Evolutionary conservation across 164 flowering plant genomes (phyloP).

Genomic region (Vitis cinerea): DNA sequence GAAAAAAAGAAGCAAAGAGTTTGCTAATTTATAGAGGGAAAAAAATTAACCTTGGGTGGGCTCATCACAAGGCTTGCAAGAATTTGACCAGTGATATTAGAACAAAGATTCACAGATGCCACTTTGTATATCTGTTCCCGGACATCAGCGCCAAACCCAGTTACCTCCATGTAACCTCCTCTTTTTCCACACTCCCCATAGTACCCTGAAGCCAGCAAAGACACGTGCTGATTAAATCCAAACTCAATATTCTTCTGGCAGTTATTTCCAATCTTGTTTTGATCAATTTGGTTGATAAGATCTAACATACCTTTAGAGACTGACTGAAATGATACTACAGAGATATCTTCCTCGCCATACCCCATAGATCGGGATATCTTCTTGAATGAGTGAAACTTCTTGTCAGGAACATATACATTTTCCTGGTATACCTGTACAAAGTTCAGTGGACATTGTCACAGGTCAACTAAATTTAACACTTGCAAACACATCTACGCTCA

Average conservation of each 20-base stretch:
- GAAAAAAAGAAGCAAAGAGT: background rate
- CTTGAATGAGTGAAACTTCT: slow-evolving; percentile 91
- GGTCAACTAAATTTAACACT: no score
- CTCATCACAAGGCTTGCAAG: slow-evolving; percentile 97
- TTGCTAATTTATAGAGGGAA: background rate
- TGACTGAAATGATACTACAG: slow-evolving; percentile 90
- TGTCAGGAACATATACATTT: slow-evolving; percentile 87
- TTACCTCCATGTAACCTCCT: slow-evolving; percentile 99
- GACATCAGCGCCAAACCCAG: slow-evolving; percentile 77
- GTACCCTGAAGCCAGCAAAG: slow-evolving; percentile 54
- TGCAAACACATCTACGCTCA: no score
- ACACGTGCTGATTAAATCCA: background rate
- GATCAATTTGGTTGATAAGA: background rate
- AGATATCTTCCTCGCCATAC: slow-evolving; percentile 76
- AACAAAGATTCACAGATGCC: slow-evolving; percentile 94
- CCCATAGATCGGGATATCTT: slow-evolving; percentile 92
- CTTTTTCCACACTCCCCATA: slow-evolving; percentile 98
- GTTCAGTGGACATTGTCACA: background rate
- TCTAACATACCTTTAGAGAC: slow-evolving; percentile 81
- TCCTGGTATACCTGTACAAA: slow-evolving; percentile 88
- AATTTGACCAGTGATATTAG: slow-evolving; percentile 96
- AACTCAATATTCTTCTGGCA: background rate
- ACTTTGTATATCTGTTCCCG: slow-evolving; percentile 96
- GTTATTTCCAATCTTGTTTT: background rate
- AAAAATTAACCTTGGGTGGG: slow-evolving; percentile 81